Conservation (phyloP, 306 rosid species). For the Casuarina equisetifolia region DNA sequence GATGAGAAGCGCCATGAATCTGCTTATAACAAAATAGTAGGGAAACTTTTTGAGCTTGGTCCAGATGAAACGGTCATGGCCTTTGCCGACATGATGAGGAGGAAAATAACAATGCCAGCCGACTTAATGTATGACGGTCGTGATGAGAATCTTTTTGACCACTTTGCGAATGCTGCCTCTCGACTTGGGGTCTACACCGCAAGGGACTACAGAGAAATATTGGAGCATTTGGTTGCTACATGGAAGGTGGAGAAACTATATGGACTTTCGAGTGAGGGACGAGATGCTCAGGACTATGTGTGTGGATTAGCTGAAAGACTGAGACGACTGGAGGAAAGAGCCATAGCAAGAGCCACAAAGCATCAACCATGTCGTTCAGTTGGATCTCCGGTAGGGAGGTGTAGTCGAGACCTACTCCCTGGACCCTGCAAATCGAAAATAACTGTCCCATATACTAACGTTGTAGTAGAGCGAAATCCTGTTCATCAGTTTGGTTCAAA, state of each 20-base stretch:
- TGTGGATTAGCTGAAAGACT: constrained; percentile 73
- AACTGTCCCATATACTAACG: too few species aligned
- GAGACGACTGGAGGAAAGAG: constrained; percentile 77
- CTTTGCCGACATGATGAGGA: too few species aligned
- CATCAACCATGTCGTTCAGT: constrained; percentile 44
- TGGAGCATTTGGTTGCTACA: constrained; percentile 73
- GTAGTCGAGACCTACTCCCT: constrained; percentile 18
- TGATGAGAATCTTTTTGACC: constrained; percentile 63
- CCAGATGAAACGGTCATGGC: too few species aligned
- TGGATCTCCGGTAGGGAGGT: constrained; percentile 74
- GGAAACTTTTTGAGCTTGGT: too few species aligned
- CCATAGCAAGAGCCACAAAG: constrained; percentile 53
- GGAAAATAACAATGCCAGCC: too few species aligned
- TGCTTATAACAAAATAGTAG: too few species aligned
- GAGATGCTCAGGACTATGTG: constrained; percentile 75
- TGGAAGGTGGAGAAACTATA: constrained; percentile 70
- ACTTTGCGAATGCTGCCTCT: constrained; percentile 71
- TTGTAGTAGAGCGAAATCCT: too few species aligned
- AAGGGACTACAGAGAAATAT: constrained; percentile 74
- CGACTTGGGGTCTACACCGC: constrained; percentile 81
- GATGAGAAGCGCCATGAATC: constrained; percentile 82
- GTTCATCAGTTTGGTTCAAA: too few species aligned
- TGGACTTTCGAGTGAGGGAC: constrained; percentile 71
- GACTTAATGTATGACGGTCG: background rate
- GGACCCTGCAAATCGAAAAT: too few species aligned